Conservation (phyloP, 2,329 filamentous ascomycete species). For the Capronia epimyces region DNA sequence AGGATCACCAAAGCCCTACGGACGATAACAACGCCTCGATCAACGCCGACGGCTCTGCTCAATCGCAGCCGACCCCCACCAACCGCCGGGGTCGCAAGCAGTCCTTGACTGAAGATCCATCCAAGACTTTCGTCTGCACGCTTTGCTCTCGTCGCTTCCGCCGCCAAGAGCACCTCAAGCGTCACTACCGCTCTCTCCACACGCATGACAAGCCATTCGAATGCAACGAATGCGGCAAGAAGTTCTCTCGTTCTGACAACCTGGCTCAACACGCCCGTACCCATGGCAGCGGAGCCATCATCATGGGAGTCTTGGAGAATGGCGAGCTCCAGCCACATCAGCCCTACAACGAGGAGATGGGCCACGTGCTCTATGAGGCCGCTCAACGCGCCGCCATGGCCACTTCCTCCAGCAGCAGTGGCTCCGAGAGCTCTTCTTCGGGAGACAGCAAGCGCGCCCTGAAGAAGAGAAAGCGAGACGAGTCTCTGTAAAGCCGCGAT, state of each 20-base stretch:
- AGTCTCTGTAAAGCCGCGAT: conserved; percentile 34
- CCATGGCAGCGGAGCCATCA: conserved; percentile 81
- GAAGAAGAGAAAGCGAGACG: conserved; percentile 74
- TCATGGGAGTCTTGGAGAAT: conserved; percentile 81
- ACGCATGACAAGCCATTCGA: conserved; percentile 98
- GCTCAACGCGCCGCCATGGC: conserved; percentile 66
- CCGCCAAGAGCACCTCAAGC: conserved; percentile 96
- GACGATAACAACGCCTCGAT: conserved; percentile 42
- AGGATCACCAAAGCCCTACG: conserved; percentile 40
- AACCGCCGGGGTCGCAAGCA: conserved; percentile 97
- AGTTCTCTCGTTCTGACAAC: conserved; percentile 97
- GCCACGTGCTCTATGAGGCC: conserved; percentile 76
- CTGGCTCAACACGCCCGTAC: conserved; percentile 92
- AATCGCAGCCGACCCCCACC: conserved; percentile 47
- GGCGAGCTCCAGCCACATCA: conserved; percentile 49
- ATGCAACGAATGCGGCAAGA: conserved; percentile 97
- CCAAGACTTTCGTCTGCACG: conserved; percentile 96
- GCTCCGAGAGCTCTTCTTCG: conserved; percentile 30
- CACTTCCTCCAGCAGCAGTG: conserved; percentile 42
- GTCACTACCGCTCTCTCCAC: conserved; percentile 96
- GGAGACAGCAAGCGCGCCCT: conserved; percentile 49
- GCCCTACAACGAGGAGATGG: conserved; percentile 58
- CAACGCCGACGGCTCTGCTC: conserved; percentile 23
- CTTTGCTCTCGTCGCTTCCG: conserved; percentile 96
- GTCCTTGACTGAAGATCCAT: conserved; percentile 92